Base-by-base conservation (phyloP, 1,284 basidiomycete species). In the Tylopilus sp. region DNA sequence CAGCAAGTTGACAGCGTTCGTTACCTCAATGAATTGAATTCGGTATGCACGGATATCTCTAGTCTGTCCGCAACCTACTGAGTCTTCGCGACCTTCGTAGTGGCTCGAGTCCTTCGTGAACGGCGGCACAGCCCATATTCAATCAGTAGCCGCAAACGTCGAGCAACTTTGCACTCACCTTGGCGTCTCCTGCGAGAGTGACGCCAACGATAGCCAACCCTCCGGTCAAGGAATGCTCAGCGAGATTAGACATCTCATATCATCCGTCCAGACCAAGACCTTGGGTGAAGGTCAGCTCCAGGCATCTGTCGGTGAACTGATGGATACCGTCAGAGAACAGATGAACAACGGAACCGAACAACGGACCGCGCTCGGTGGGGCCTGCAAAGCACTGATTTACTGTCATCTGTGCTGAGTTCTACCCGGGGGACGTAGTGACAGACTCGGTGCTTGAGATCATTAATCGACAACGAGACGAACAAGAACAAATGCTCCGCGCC, bases 81-180 rank as follows among this genome's bases (percentile, higher is more conserved):
- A 52, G 29, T 48, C 14, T 32, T 28, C 43, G 3, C 17, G 24
- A 47, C 37, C 9, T 52, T n/a, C 24, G 5, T 43, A 90, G 87
- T 94, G 91, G 91, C 77, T 94, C 28, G 90, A 92, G 60, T 75
- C 84, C 4, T 92, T 92, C 65, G 88, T 92, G 36, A 82, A 82
- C 42, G 84, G 85, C 49, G 85, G 86, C 9, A 84, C 85, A 0
- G 77, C 78, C 17, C 86, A 92, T 57, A 84, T 90, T 26, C 81
- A 86, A 61, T 72, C 72, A 26, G 76, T 92, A 32, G 79, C 82
- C 9, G 73, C 73, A 20, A 80, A 80, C 41, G 73, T 92, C 1
- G 81, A 87, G 39, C 76, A 79, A 24, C 73, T 92, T 20, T 82
- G 81, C 57, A 71, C 75, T 51, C 76, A 81, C 13, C 69, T 88